Evolutionary conservation across 192 early-diverging fungal species (phyloP).

Genomic region (Globomyces pollinis-pini): DNA sequence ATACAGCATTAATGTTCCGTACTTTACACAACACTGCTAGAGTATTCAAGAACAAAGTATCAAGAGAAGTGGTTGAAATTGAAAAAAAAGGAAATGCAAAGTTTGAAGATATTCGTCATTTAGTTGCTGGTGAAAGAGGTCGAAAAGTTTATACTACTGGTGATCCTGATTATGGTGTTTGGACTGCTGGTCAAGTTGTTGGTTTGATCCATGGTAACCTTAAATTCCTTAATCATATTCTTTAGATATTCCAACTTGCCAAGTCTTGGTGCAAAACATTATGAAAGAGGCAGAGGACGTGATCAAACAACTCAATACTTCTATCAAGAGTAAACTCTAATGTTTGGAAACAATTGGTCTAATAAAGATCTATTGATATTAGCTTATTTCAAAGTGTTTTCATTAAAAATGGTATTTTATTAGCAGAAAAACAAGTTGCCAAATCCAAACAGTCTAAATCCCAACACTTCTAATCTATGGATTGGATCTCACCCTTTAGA

Average conservation of each 20-base stretch:
- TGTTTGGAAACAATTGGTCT: too few relatives aligned
- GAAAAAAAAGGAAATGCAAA: constrained; percentile 55
- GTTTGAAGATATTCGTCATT: constrained; percentile 60
- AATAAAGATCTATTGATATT: too few relatives aligned
- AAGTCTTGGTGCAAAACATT: constrained; percentile 53
- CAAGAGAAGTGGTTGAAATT: constrained; percentile 58
- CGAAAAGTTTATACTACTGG: constrained; percentile 37
- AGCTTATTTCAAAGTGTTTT: too few relatives aligned
- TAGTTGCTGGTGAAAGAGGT: constrained; percentile 56
- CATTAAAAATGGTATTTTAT: too few relatives aligned
- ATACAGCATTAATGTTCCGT: constrained; percentile 63
- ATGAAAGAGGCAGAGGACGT: constrained; percentile 43
- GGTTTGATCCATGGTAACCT: constrained; percentile 51
- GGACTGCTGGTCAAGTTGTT: constrained; percentile 22
- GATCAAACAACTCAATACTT: constrained; percentile 10
- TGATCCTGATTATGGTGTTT: constrained; percentile 38
- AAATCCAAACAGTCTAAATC: too few relatives aligned
- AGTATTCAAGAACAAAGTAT: constrained; percentile 65
- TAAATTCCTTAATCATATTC: constrained; percentile 61
- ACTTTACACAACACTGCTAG: constrained; percentile 72
- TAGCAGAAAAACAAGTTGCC: too few relatives aligned
- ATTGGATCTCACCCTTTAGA: too few relatives aligned
- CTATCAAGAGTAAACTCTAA: constrained; percentile 6
- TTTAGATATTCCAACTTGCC: constrained; percentile 75
- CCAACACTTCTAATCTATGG: too few relatives aligned